phyloP scores from a whole-genome alignment of 805 yeast species.

The Wickerhamiella shivajii region DNA sequence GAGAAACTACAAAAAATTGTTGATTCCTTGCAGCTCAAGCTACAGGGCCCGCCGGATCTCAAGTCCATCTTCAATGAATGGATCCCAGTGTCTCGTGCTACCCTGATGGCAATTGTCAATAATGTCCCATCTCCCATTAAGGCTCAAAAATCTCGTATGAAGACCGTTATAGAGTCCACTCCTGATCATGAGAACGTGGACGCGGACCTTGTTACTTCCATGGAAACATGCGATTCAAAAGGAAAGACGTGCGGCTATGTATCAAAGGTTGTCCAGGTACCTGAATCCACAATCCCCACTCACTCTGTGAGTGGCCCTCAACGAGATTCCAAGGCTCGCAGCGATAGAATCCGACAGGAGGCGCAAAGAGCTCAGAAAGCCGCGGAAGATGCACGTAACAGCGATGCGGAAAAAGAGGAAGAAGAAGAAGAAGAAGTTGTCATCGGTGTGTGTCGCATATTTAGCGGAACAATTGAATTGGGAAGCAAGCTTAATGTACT shows the following conservation, averaged over 20 bases:
- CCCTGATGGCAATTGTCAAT: conserved; percentile 71
- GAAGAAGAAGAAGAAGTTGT: conserved; percentile 40
- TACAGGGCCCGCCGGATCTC: conserved; percentile 59
- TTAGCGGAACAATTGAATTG: conserved; percentile 62
- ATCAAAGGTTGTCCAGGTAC: conserved; percentile 78
- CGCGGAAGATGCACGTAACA: conserved; percentile 17
- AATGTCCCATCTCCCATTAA: conserved; percentile 67
- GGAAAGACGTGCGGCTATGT: conserved; percentile 67
- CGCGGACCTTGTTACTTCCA: conserved; percentile 32
- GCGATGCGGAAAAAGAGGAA: conserved; percentile 24
- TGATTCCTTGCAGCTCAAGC: conserved; percentile 48
- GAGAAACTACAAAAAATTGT: conserved; percentile 67
- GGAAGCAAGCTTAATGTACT: conserved; percentile 67
- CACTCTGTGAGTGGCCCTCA: conserved; percentile 24
- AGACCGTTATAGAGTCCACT: conserved; percentile 46
- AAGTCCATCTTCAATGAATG: conserved; percentile 75
- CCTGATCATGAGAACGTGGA: conserved; percentile 39
- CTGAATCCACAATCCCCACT: conserved; percentile 63
- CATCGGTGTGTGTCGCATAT: conserved; percentile 79
- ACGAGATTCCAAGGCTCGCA: conserved; percentile 30
- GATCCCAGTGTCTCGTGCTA: conserved; percentile 83
- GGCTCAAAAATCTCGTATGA: conserved; percentile 63
- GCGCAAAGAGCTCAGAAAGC: conserved; percentile 30
- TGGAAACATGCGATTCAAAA: conserved; percentile 50
- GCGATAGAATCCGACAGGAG: conserved; percentile 55